Evolutionary conservation across 2,329 filamentous ascomycete genomes (phyloP), one percentile per base, ranked within the genome.

Genomic region (Emmonsiellopsis sp.): DNA sequence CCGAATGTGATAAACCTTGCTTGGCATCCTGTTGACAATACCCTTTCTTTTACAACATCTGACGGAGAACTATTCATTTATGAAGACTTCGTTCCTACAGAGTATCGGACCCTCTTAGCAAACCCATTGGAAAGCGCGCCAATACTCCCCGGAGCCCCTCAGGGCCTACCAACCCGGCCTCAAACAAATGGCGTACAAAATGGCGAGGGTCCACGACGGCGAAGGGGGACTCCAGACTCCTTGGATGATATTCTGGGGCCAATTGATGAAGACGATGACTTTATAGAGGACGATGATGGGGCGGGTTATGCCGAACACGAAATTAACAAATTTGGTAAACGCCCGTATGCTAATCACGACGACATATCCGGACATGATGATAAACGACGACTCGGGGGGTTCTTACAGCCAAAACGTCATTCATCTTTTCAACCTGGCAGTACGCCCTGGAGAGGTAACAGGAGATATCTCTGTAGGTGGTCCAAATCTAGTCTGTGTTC

Each of bases 21-120:
- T 33, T 98, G 93, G 92, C 93, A 98, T 64, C 91, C 91, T 5
- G 85, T 80, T 1, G 84, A 90, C 58, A 98, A 98, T 62, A 81
- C 92, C 2, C 72, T 93, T 1, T 94, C 91, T 0, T 96, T 97
- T 63, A 94, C 92, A 0, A 97, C 89, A 39, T 87, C 85, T 1
- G 88, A 95, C 55, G 93, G 94, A 57, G 90, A 96, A 68, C 82
- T 97, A 10, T 97, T 89, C 67, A 97, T 97, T 53, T 87, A 91
- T 65, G 83, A 71, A 53, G 63, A 68, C 45, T 78, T 83, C 55
- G 76, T 84, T 7, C 74, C 79, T 5, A 62, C 67, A 31, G 77
- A 79, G 36, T 70, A 80, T 56, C 64, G 69, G 33, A 61, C 68
- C 3, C 62, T 80, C 0, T 71, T 83, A 7, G 68, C 74, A 50